phyloP scores from a whole-genome alignment of 345 rosid genomes.

The Brassica rapa region DNA sequence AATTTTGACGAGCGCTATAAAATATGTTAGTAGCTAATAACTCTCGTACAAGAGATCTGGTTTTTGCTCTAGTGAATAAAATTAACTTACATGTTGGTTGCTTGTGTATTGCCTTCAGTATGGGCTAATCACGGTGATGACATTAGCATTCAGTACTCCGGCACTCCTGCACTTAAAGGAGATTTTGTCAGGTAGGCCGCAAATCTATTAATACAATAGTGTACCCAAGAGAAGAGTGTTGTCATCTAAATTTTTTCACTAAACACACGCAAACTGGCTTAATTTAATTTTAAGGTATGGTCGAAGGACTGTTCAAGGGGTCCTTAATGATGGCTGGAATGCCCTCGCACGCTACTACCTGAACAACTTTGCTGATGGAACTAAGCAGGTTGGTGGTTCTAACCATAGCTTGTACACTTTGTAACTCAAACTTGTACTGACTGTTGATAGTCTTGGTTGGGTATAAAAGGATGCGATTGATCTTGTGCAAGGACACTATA shows the following conservation, averaged over 20 bases:
- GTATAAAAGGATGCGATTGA: constrained; percentile 68
- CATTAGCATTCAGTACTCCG: constrained; percentile 94
- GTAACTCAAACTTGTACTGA: constrained; percentile 9
- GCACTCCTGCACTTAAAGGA: constrained; percentile 96
- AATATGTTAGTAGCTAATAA: constrained; percentile 59
- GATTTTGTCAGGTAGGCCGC: constrained; percentile 77
- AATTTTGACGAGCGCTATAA: constrained; percentile 82
- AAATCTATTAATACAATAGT: too few species aligned
- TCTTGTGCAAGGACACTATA: constrained; percentile 88
- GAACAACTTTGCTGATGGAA: constrained; percentile 91
- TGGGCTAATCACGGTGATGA: constrained; percentile 99
- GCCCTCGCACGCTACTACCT: constrained; percentile 89
- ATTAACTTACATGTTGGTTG: constrained; percentile 17
- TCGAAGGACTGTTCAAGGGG: constrained; percentile 78
- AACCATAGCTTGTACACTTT: background rate
- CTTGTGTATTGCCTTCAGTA: constrained; percentile 52
- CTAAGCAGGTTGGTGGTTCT: constrained; percentile 62
- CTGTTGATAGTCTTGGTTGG: constrained; percentile 15
- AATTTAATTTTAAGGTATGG: constrained; percentile 59
- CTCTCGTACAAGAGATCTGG: background rate
- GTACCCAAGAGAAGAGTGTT: background rate
- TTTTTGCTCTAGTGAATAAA: background rate
- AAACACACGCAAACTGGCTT: constrained; percentile 8
- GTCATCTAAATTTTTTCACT: background rate
- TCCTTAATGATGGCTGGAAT: constrained; percentile 71